Evolutionary conservation across 106 monocot genomes (phyloP).

Genomic region (Allium cepa): DNA sequence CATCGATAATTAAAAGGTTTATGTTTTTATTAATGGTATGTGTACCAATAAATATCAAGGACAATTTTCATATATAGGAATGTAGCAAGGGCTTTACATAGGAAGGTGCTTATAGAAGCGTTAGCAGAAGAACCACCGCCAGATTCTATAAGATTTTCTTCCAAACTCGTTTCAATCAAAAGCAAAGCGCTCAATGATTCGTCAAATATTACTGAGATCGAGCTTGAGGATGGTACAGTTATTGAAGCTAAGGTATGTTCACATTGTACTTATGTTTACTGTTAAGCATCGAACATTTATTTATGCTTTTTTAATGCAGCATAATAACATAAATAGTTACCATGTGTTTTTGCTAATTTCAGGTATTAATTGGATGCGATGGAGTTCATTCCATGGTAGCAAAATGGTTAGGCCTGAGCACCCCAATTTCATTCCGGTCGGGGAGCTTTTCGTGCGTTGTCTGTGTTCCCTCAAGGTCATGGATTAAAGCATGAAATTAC

Average conservation of each 20-base stretch:
- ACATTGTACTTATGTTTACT: too few species aligned
- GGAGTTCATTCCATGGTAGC: slow-evolving; percentile 21
- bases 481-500: neutral
- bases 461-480: slow-evolving; percentile 14
- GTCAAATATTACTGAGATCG: neutral
- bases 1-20: too few species aligned
- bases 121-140: slow-evolving; percentile 8
- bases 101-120: slow-evolving; percentile 6
- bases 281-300: too few species aligned
- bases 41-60: too few species aligned
- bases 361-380: slow-evolving; percentile 24
- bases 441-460: slow-evolving; percentile 8
- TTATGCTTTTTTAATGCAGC: too few species aligned
- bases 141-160: slow-evolving; percentile 9
- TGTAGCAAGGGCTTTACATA: slow-evolving; percentile 8
- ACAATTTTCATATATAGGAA: neutral
- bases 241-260: neutral
- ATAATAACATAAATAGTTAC: neutral
- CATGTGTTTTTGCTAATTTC: too few species aligned
- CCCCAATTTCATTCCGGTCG: slow-evolving; percentile 12
- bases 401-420: slow-evolving; percentile 11
- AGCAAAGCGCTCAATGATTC: slow-evolving; percentile 1
- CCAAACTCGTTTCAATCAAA: slow-evolving; percentile 6
- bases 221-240: slow-evolving; percentile 9
- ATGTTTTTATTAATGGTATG: too few species aligned